phyloP scores from a whole-genome alignment of 176 grass and related monocot species.

The Cenchrus purpureus region DNA sequence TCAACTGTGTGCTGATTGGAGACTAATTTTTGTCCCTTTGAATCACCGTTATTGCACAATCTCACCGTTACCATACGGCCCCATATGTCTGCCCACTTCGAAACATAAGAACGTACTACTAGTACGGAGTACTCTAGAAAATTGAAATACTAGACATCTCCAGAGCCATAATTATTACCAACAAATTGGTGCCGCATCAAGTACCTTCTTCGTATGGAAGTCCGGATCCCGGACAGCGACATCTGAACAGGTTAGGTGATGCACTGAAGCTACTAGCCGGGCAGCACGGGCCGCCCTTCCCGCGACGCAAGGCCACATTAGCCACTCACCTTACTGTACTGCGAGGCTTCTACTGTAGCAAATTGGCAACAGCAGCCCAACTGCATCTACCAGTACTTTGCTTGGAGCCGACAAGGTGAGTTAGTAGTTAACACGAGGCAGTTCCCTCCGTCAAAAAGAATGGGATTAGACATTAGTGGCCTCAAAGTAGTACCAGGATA shows the following conservation, averaged over 20 bases:
- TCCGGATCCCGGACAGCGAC: conserved; percentile 13
- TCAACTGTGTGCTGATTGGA: neutral
- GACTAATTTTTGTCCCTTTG: too few relatives aligned
- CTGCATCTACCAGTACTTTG: neutral
- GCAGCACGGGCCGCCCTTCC: neutral
- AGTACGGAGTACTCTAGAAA: neutral
- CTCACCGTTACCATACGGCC: neutral
- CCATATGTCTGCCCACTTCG: neutral
- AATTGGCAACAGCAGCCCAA: neutral
- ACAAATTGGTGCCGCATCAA: neutral
- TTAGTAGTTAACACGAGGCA: neutral
- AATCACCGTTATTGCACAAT: neutral
- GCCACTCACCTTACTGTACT: conserved; percentile 19
- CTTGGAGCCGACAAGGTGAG: conserved; percentile 21
- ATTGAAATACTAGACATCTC: neutral
- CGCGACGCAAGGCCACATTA: conserved; percentile 34
- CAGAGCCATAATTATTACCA: neutral
- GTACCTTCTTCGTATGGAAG: neutral
- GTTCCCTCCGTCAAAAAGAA: conserved; percentile 10
- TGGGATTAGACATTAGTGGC: neutral
- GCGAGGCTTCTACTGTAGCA: neutral
- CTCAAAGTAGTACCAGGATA: conserved; percentile 7
- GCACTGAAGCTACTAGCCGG: neutral
- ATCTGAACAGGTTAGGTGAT: neutral
- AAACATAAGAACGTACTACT: neutral